Conservation (phyloP, 257 asterid genomes). For the Nicotiana attenuata region DNA sequence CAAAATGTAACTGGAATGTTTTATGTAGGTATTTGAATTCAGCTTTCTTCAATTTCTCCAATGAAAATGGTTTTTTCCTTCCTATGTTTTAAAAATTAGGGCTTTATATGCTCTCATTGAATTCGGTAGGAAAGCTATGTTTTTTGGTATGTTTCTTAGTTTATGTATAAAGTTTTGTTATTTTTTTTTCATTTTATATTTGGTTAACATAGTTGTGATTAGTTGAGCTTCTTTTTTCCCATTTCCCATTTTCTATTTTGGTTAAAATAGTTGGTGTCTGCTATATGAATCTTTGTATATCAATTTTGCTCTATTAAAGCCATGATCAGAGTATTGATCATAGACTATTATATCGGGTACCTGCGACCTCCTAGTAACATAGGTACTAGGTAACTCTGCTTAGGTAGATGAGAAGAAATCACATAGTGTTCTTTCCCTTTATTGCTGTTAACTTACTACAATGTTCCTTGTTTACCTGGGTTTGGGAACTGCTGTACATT, state of each 20-base stretch:
- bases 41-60: neutral
- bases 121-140: neutral
- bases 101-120: neutral
- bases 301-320: neutral
- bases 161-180: neutral
- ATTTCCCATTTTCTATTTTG: neutral
- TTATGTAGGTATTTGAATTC: neutral
- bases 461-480: neutral
- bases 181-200: neutral
- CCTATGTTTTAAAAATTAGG: neutral
- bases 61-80: neutral
- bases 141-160: neutral
- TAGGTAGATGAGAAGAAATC: no score
- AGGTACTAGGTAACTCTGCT: no score
- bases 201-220: neutral
- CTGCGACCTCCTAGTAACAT: no score
- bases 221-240: neutral
- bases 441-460: neutral
- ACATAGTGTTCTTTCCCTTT: no score
- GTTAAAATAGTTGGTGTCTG: neutral
- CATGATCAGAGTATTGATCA: conserved; percentile 6
- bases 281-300: neutral
- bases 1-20: neutral
- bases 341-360: neutral
- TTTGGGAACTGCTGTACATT: neutral